phyloP scores from a whole-genome alignment of 177 flowering plant species.

The Tripterygium wilfordii region DNA sequence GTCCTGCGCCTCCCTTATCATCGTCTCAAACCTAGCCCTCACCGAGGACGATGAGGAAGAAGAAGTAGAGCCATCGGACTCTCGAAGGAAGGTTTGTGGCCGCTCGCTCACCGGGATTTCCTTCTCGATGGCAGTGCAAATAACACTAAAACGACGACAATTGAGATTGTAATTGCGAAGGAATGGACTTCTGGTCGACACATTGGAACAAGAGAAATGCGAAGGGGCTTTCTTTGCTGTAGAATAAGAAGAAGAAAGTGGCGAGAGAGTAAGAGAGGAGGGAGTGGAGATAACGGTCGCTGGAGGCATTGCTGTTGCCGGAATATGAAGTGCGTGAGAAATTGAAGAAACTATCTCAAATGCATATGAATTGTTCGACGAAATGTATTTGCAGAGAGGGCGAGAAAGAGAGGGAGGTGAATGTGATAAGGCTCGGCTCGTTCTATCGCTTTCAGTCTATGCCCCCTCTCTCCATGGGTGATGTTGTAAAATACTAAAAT shows the following conservation, averaged over 20 bases:
- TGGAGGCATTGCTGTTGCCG: neutral
- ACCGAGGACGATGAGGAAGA: slow-evolving; percentile 27
- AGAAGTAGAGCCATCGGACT: slow-evolving; percentile 26
- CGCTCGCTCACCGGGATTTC: slow-evolving; percentile 59
- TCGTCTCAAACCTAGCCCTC: slow-evolving; percentile 76
- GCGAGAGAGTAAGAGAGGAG: neutral
- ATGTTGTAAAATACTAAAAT: no score
- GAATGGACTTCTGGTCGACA: no score
- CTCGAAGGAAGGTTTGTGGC: slow-evolving; percentile 76
- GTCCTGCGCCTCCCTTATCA: slow-evolving; percentile 91
- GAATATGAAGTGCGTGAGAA: no score
- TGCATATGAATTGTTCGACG: no score
- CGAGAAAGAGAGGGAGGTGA: no score
- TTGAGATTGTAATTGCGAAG: no score
- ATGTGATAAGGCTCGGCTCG: no score
- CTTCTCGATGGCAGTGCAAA: slow-evolving; percentile 69
- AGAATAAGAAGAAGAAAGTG: neutral
- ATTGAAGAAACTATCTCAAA: no score
- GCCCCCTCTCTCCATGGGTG: no score
- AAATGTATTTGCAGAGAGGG: no score
- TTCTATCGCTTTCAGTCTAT: no score
- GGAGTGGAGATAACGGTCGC: neutral
- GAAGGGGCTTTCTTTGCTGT: neutral
- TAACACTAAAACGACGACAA: no score
- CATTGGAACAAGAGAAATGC: neutral